Evolutionary conservation across 495 filamentous ascomycete genomes (phyloP).

Genomic region (Stereocaulon alpinum): DNA sequence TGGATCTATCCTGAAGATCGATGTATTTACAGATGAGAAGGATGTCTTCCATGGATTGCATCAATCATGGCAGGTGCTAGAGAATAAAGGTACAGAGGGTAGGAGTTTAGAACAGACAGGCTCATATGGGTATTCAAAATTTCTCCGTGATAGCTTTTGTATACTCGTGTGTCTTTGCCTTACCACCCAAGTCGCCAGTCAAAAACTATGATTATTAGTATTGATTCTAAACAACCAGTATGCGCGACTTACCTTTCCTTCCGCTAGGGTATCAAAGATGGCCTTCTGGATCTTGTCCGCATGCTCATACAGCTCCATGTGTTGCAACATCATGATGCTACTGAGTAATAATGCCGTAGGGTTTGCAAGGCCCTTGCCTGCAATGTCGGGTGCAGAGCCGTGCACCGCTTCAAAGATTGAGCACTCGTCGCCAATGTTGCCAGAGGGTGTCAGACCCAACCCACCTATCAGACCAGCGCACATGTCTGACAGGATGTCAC

Average conservation of each 20-base stretch:
- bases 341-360: constrained; percentile 84
- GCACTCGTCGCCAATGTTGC: constrained; percentile 98
- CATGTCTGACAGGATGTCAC: constrained; percentile 99
- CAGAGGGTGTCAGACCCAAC: constrained; percentile 90
- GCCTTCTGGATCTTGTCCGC: constrained; percentile 85
- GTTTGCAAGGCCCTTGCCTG: constrained; percentile 90
- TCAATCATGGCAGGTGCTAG: background rate
- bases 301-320: constrained; percentile 84
- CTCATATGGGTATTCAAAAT: constrained; percentile 43
- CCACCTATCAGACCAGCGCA: constrained; percentile 97
- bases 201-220: constrained; percentile 41
- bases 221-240: background rate
- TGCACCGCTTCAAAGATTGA: constrained; percentile 99
- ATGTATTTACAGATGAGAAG: background rate
- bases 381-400: constrained; percentile 95
- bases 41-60: background rate
- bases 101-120: background rate
- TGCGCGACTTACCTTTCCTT: constrained; percentile 63
- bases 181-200: constrained; percentile 91
- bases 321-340: constrained; percentile 98
- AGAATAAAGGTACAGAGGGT: background rate
- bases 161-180: constrained; percentile 85
- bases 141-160: constrained; percentile 80
- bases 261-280: constrained; percentile 84
- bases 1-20: too few relatives aligned